phyloP scores from a whole-genome alignment of 805 yeast species.

The Candida odintsovae region DNA sequence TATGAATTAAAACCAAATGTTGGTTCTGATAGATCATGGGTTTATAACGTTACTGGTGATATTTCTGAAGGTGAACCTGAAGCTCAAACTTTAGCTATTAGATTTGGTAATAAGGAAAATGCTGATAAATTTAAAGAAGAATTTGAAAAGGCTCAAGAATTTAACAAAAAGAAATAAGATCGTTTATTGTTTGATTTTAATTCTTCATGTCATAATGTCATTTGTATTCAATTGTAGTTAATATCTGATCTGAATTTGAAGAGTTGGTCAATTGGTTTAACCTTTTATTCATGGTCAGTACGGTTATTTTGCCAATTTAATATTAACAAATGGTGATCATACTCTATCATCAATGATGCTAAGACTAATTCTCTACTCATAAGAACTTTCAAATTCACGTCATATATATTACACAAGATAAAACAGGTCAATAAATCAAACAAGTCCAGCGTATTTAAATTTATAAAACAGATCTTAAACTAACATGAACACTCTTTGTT shows the following conservation, averaged over 20 bases:
- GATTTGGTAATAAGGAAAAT: conserved; percentile 87
- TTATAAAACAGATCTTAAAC: not conserved
- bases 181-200: not conserved
- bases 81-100: conserved; percentile 93
- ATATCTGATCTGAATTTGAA: too few relatives aligned
- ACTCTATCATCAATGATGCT: too few relatives aligned
- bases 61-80: conserved; percentile 94
- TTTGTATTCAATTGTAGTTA: not conserved
- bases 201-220: not conserved
- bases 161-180: conserved; percentile 40
- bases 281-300: too few relatives aligned
- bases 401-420: too few relatives aligned
- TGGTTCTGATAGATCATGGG: conserved; percentile 98
- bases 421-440: too few relatives aligned
- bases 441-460: not conserved
- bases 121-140: conserved; percentile 94
- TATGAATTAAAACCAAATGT: conserved; percentile 85
- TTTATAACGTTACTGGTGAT: conserved; percentile 90
- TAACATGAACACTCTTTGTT: conserved; percentile 66
- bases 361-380: too few relatives aligned
- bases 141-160: conserved; percentile 77
- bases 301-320: too few relatives aligned
- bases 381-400: too few relatives aligned
- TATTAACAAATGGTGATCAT: too few relatives aligned
- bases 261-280: too few relatives aligned